Base-by-base conservation (phyloP, 2,329 filamentous ascomycete genomes). In the Colletotrichum liaoningense region DNA sequence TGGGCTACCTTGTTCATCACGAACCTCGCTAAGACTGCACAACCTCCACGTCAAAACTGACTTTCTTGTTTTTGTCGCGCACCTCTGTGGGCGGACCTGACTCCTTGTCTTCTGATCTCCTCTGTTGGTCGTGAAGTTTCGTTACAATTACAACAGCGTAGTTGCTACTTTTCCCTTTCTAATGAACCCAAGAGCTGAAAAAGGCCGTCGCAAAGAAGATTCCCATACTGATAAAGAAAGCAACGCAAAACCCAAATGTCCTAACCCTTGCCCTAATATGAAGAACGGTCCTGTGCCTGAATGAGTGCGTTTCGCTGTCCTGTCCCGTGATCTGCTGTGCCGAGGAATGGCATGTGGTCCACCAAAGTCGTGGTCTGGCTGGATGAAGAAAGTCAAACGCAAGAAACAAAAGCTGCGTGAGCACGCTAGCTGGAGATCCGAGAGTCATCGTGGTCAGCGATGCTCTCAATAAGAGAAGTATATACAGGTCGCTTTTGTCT, bases 81-180 rank as follows among this genome's bases (percentile, higher is more conserved):
- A 30, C 62, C 62, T 71, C 14, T 24, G 24, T 26, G 26, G 60
- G 56, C 49, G 55, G 60, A 26, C 33, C 24, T 58, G 49, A 57
- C 28, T 66, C 38, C 52, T 66, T 24, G n/a, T 58, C 26, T 11
- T 33, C 5, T 54, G 14, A 42, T 42, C 57, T 30, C 49, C 26
- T 52, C 60, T 66, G 46, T 57, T 65, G 33, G 52, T 75, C 73
- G 55, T 75, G 42, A 71, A 71, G 56, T 65, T 73, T 73, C 67
- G 72, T 75, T 72, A 75, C 72, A 68, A 74, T 68, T 75, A 74
- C 74, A 75, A 72, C 74, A 54, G 59, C 66, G 67, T 72, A 75
- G 72, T 75, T 72, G 74, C 72, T 64, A 71, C 70, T 75, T 74
- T 67, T 63, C 67, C 63, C 69, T 54, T 71, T 72, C 74, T 75